These are phyloP conservation scores for Singerocomus rubriflavus DNA, from an alignment of 1,284 basidiomycete genomes.

Conservation along the genomic window DNA sequence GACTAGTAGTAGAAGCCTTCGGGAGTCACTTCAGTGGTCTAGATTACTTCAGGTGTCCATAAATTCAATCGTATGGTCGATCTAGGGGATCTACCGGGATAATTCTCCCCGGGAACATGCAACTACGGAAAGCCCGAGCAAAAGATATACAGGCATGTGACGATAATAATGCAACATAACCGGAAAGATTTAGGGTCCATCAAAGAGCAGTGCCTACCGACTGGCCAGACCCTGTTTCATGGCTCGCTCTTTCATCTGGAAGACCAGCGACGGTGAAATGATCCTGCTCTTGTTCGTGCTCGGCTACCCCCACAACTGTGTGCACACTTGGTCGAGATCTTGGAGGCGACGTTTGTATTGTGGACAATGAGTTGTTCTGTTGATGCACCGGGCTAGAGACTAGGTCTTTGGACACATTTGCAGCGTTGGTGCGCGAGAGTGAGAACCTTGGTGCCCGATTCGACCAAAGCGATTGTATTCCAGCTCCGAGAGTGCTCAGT, in stretches of 20 bases:
- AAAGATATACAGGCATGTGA: background rate
- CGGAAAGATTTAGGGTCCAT: conserved; percentile 3
- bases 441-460: conserved; percentile 39
- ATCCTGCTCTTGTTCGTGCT: conserved; percentile 19
- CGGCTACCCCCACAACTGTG: conserved; percentile 27
- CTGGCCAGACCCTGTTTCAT: conserved; percentile 16
- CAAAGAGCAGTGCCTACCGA: conserved; percentile 32
- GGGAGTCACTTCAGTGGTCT: background rate
- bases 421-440: conserved; percentile 28
- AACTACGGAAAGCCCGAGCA: background rate
- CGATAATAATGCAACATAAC: background rate
- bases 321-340: conserved; percentile 18
- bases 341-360: conserved; percentile 15
- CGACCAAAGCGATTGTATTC: conserved; percentile 61
- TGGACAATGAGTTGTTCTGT: conserved; percentile 1
- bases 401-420: conserved; percentile 25
- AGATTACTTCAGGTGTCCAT: background rate
- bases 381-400: conserved; percentile 13
- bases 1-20: background rate
- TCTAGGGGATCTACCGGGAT: background rate
- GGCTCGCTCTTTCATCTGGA: conserved; percentile 6
- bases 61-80: background rate
- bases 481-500: conserved; percentile 50
- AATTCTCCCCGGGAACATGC: background rate
- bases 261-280: conserved; percentile 3